A percentile compares a stretch with the other conserved stretches of the same genome.
These are phyloP conservation scores for Serendipita indica DNA, from an alignment of 768 basidiomycete genomes.

Conservation along the genomic window DNA sequence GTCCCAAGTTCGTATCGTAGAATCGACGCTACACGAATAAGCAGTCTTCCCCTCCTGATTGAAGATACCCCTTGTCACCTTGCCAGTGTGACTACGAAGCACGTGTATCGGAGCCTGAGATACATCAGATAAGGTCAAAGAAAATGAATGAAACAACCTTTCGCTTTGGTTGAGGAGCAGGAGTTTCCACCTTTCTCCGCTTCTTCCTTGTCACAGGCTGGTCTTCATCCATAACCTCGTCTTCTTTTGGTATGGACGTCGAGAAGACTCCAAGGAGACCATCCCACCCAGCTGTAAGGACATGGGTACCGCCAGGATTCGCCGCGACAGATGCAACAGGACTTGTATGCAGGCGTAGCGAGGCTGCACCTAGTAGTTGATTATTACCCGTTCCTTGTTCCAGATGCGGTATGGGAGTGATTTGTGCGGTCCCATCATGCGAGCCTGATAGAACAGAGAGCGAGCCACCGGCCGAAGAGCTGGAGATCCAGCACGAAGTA, in stretches of 20 bases:
- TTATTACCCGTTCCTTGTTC: not conserved
- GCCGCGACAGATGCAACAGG: conserved; percentile 60
- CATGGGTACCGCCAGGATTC: conserved; percentile 37
- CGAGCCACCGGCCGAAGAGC: conserved; percentile 19
- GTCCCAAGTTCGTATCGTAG: conserved; percentile 82
- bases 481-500: conserved; percentile 42
- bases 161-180: conserved; percentile 28
- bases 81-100: conserved; percentile 68
- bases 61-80: conserved; percentile 65
- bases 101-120: conserved; percentile 45
- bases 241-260: conserved; percentile 39
- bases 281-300: conserved; percentile 85
- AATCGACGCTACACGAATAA: conserved; percentile 78
- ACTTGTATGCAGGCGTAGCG: conserved; percentile 69
- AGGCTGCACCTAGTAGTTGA: conserved; percentile 26
- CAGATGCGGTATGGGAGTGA: conserved; percentile 26
- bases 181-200: conserved; percentile 36
- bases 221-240: conserved; percentile 42
- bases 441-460: conserved; percentile 51
- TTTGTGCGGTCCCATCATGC: conserved; percentile 60
- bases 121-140: not conserved
- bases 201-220: conserved; percentile 42
- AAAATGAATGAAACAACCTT: conserved; percentile 26
- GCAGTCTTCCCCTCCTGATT: conserved; percentile 20
- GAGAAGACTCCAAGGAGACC: conserved; percentile 72